Conservation (phyloP, 768 basidiomycete species). For the Boletellus ananiceps region DNA sequence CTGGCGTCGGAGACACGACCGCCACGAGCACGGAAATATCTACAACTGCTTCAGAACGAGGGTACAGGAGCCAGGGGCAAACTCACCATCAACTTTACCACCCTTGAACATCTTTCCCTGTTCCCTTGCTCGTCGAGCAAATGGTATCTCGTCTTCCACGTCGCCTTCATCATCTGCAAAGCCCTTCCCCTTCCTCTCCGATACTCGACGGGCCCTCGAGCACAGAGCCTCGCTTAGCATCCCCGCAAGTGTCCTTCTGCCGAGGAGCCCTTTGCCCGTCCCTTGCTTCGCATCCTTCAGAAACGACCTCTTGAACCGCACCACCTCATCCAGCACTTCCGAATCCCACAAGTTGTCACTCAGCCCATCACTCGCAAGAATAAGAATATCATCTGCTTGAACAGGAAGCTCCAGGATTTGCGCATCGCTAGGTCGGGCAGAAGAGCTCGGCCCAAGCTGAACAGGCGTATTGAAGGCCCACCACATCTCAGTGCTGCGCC, state of each 20-base stretch:
- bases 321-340: conserved; percentile 79
- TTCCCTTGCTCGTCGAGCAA: conserved; percentile 74
- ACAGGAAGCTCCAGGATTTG: conserved; percentile 69
- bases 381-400: conserved; percentile 66
- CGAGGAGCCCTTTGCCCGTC: conserved; percentile 30
- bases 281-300: conserved; percentile 19
- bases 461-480: conserved; percentile 72
- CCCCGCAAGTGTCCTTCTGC: conserved; percentile 53
- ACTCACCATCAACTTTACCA: conserved; percentile 81
- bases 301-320: conserved; percentile 47
- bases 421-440: conserved; percentile 63
- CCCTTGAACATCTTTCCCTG: conserved; percentile 68
- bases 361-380: conserved; percentile 77
- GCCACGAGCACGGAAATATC: conserved; percentile 68
- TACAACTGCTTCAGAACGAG: conserved; percentile 20
- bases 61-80: background rate
- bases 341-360: conserved; percentile 88
- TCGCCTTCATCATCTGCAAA: conserved; percentile 24
- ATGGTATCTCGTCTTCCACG: conserved; percentile 63
- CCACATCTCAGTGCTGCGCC: conserved; percentile 93
- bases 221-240: conserved; percentile 80
- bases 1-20: conserved; percentile 49
- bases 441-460: conserved; percentile 57
- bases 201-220: conserved; percentile 67
- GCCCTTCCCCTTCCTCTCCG: conserved; percentile 41